Conservation (phyloP, 2,329 filamentous ascomycete genomes). For the Graphilbum fragrans region DNA sequence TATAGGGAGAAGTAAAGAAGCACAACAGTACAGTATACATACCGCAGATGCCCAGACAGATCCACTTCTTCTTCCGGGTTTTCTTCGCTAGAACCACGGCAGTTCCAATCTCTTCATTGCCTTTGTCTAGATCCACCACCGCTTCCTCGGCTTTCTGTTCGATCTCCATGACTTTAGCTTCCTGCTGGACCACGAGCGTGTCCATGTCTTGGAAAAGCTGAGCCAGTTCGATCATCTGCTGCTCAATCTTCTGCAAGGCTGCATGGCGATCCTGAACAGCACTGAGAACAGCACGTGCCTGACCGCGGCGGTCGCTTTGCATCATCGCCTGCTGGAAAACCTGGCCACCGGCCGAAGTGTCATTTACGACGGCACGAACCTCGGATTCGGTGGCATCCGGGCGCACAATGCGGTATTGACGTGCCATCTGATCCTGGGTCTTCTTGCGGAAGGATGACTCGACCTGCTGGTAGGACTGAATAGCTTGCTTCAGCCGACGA, state of each 20-base stretch:
- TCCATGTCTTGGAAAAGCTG: constrained; percentile 88
- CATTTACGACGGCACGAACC: constrained; percentile 64
- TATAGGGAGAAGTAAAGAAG: neutral
- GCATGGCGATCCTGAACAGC: constrained; percentile 75
- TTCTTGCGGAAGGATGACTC: constrained; percentile 73
- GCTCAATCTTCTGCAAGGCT: constrained; percentile 84
- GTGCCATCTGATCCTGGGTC: constrained; percentile 70
- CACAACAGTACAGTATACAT: constrained; percentile 16
- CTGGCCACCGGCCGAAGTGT: constrained; percentile 57
- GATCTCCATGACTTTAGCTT: constrained; percentile 66
- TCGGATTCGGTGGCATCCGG: constrained; percentile 71
- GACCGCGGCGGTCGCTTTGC: constrained; percentile 67
- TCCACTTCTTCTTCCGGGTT: constrained; percentile 92
- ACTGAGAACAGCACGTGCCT: constrained; percentile 65
- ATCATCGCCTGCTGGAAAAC: constrained; percentile 83
- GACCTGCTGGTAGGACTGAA: constrained; percentile 68
- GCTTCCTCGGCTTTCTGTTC: constrained; percentile 82
- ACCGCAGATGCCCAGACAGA: constrained; percentile 67
- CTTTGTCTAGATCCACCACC: constrained; percentile 71
- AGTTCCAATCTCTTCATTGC: constrained; percentile 69
- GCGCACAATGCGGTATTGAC: constrained; percentile 82
- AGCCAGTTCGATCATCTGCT: constrained; percentile 75
- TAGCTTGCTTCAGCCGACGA: constrained; percentile 65
- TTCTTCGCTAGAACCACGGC: constrained; percentile 72
- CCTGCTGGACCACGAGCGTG: constrained; percentile 74